Evolutionary conservation across 1,284 basidiomycete species (phyloP).

Genomic region (Naganishia sp.): DNA sequence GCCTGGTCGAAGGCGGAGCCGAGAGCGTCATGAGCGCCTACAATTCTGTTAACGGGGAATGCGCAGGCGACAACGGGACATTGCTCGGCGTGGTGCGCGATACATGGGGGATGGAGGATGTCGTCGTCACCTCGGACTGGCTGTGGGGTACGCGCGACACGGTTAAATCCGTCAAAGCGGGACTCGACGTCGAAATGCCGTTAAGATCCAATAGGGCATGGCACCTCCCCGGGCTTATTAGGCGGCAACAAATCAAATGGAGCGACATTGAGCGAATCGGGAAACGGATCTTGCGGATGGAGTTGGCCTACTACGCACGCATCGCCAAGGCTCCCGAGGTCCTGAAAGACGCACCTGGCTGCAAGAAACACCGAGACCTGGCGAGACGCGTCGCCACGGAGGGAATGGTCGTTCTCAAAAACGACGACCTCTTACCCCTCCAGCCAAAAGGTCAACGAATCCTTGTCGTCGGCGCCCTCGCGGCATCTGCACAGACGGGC

Average conservation of each 20-base stretch:
- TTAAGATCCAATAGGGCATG: constrained; percentile 2
- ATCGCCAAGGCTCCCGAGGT: neutral
- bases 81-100: constrained; percentile 4
- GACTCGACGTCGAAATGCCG: constrained; percentile 26
- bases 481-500: constrained; percentile 16
- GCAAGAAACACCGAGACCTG: constrained; percentile 6
- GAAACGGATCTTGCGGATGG: constrained; percentile 10
- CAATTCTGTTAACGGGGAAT: constrained; percentile 25
- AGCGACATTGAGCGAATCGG: constrained; percentile 3
- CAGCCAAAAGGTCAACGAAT: neutral
- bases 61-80: constrained; percentile 4
- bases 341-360: neutral
- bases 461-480: constrained; percentile 20
- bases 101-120: constrained; percentile 25
- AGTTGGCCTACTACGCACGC: constrained; percentile 5
- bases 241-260: constrained; percentile 5
- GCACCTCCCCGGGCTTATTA: neutral
- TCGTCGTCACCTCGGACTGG: constrained; percentile 26
- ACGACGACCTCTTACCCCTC: constrained; percentile 6
- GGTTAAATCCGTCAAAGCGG: constrained; percentile 10
- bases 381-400: constrained; percentile 4
- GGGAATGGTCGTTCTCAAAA: constrained; percentile 18
- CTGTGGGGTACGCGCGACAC: constrained; percentile 16
- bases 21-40: constrained; percentile 27
- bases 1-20: constrained; percentile 14